These are phyloP conservation scores for Tulasnella sp. DNA, from an alignment of 768 basidiomycete species.

Conservation along the genomic window DNA sequence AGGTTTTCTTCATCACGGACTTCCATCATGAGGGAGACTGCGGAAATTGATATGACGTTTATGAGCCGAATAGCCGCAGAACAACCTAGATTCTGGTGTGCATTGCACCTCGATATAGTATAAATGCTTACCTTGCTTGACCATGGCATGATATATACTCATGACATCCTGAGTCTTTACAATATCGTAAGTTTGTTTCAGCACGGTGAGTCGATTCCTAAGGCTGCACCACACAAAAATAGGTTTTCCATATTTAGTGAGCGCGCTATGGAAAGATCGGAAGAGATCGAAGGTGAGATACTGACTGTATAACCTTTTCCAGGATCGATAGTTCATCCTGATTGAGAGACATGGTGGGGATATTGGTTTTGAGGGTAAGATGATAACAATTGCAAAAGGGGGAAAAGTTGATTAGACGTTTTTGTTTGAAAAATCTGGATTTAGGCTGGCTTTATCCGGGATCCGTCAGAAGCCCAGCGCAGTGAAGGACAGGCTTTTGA, in stretches of 20 bases:
- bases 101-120: background rate
- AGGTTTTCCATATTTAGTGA: background rate
- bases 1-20: constrained; percentile 61
- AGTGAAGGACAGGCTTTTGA: background rate
- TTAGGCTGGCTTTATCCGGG: too few species aligned
- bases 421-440: too few species aligned
- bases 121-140: constrained; percentile 69
- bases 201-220: constrained; percentile 83
- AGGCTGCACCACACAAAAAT: constrained; percentile 43
- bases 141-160: constrained; percentile 79
- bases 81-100: constrained; percentile 3
- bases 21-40: constrained; percentile 84
- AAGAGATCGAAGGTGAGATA: constrained; percentile 1
- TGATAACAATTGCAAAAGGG: too few species aligned
- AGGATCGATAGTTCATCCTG: constrained; percentile 77
- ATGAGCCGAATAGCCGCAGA: background rate
- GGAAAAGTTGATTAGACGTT: too few species aligned
- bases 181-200: constrained; percentile 87
- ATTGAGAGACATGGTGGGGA: constrained; percentile 15
- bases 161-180: constrained; percentile 91
- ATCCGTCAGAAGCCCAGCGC: constrained; percentile 12
- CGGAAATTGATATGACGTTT: constrained; percentile 15
- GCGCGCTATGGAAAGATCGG: background rate
- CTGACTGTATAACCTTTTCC: constrained; percentile 81
- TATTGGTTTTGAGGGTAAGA: too few species aligned